phyloP scores from a whole-genome alignment of 495 filamentous ascomycete genomes.

The Penicillium argentinense region DNA sequence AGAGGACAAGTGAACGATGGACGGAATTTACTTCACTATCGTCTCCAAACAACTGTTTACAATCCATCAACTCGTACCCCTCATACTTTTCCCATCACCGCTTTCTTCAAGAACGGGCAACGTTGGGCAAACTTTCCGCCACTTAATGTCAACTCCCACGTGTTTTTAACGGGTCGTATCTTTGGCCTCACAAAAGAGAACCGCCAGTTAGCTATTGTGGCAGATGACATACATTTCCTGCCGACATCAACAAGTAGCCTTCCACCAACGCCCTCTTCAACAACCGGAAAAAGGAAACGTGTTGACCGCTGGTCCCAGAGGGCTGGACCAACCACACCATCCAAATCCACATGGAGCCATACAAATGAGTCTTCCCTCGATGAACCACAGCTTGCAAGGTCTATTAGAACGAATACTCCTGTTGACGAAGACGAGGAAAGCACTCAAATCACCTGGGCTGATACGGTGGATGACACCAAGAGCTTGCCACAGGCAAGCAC shows the following conservation, averaged over 20 bases:
- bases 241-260: constrained; percentile 2
- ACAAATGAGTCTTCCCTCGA: neutral
- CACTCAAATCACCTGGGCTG: constrained; percentile 2
- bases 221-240: constrained; percentile 20
- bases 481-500: neutral
- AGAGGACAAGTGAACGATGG: constrained; percentile 12
- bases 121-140: constrained; percentile 14
- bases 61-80: constrained; percentile 6
- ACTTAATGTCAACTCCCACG: constrained; percentile 1
- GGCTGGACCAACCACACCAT: neutral
- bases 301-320: neutral
- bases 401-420: neutral
- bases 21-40: constrained; percentile 12
- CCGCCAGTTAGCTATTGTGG: constrained; percentile 13
- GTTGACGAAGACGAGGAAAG: neutral
- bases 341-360: neutral
- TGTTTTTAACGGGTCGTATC: constrained; percentile 14
- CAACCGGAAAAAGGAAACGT: neutral
- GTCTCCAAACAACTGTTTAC: constrained; percentile 13
- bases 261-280: neutral
- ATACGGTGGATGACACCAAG: neutral
- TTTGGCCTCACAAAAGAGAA: constrained; percentile 4
- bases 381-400: neutral
- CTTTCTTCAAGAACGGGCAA: constrained; percentile 15
- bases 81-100: constrained; percentile 15